phyloP scores from a whole-genome alignment of 2,329 filamentous ascomycete species.

The Fonsecaea erecta region DNA sequence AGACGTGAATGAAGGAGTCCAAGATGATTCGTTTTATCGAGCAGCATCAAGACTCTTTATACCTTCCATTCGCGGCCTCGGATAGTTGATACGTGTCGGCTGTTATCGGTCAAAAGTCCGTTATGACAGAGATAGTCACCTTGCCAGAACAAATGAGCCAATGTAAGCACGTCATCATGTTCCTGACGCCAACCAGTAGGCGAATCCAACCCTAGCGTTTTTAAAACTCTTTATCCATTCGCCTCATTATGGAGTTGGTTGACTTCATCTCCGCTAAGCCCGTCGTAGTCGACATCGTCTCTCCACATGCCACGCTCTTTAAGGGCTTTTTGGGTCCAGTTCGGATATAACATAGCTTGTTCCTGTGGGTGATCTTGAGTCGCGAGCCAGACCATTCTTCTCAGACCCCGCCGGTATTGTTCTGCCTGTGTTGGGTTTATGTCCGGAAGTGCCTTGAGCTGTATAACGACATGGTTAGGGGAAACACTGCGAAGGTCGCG shows the following conservation, averaged over 20 bases:
- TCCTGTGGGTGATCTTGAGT: not conserved
- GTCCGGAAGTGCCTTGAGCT: not conserved
- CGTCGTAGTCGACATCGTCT: slow-evolving; percentile 9
- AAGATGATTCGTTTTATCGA: not conserved
- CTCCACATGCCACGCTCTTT: slow-evolving; percentile 3
- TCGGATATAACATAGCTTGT: slow-evolving; percentile 3
- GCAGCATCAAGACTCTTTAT: slow-evolving; percentile 15
- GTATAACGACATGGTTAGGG: not conserved
- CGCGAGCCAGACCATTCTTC: not conserved
- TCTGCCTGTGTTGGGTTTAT: not conserved
- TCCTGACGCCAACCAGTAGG: not conserved
- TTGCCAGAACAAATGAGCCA: not conserved
- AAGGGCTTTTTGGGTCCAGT: not conserved
- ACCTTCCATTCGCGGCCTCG: not conserved
- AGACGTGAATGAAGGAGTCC: not conserved
- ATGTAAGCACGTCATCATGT: slow-evolving; percentile 1
- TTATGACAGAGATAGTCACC: slow-evolving; percentile 1
- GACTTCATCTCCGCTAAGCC: slow-evolving; percentile 23
- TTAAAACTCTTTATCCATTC: not conserved
- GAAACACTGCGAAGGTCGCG: not conserved
- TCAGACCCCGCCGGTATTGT: not conserved
- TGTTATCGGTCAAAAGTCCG: slow-evolving; percentile 13
- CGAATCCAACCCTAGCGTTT: not conserved
- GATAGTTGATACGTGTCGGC: slow-evolving; percentile 6
- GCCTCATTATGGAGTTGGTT: slow-evolving; percentile 11